phyloP scores from a whole-genome alignment of 2,329 filamentous ascomycete species.

The Rugonectria rugulosa region DNA sequence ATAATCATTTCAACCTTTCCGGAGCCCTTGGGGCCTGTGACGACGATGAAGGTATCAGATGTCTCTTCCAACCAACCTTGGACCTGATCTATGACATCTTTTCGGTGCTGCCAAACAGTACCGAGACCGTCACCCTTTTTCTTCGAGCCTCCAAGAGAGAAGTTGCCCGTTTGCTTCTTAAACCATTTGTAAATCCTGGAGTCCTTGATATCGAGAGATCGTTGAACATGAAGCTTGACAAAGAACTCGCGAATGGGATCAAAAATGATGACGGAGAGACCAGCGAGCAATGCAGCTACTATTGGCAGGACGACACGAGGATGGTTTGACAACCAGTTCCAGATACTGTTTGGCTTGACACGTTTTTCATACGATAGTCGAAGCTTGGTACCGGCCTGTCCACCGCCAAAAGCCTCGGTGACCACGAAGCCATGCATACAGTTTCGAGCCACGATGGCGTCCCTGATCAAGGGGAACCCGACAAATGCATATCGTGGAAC shows the following conservation, averaged over 20 bases:
- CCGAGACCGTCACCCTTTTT: constrained; percentile 74
- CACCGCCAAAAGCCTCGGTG: constrained; percentile 72
- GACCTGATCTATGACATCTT: constrained; percentile 81
- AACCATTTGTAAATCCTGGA: constrained; percentile 83
- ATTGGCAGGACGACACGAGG: constrained; percentile 87
- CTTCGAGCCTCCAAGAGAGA: constrained; percentile 66
- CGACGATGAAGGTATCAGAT: constrained; percentile 89
- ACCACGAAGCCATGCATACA: constrained; percentile 89
- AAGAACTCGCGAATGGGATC: constrained; percentile 95
- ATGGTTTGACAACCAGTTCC: constrained; percentile 87
- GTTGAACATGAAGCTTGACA: constrained; percentile 85
- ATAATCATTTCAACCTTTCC: constrained; percentile 90
- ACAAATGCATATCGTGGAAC: constrained; percentile 81
- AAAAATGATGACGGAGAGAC: constrained; percentile 86
- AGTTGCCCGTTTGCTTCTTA: constrained; percentile 65
- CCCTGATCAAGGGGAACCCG: constrained; percentile 76
- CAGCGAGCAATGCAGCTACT: constrained; percentile 80
- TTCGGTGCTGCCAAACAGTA: constrained; percentile 88
- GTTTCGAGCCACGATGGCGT: constrained; percentile 88
- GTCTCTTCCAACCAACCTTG: constrained; percentile 88
- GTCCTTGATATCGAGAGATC: constrained; percentile 76
- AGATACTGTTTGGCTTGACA: constrained; percentile 78
- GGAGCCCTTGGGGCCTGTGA: constrained; percentile 90
- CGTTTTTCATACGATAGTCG: constrained; percentile 85
- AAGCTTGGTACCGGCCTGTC: constrained; percentile 77